Evolutionary conservation across 208 protist species (phyloP), one percentile per base, ranked within the genome.

Genomic region (Crithidia acanthocephali): DNA sequence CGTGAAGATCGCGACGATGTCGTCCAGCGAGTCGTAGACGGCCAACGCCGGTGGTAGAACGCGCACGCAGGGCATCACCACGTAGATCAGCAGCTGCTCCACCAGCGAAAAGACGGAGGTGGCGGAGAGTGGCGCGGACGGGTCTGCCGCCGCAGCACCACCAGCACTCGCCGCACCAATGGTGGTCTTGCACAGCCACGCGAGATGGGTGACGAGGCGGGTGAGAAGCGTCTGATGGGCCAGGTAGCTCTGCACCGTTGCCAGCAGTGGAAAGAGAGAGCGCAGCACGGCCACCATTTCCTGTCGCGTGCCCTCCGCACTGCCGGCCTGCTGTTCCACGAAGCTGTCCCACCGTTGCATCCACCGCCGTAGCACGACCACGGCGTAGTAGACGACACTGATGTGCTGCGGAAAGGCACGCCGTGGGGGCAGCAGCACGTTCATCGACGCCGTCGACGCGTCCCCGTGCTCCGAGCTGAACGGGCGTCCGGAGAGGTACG

Each of bases 61-160:
- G 35, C 87, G 83, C 55, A 93, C 65, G 53, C 85, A 91, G 18
- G 90, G 90, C 75, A 95, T 84, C 10, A 95, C 67, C 6, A 95
- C 67, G 58, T 64, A 40, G 53, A 92, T 64, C 22, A 93, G 76
- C 30, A 81, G 63, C 57, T 42, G 30, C 74, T 95, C 90, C 42
- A 75, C 69, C 40, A 92, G 48, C 20, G 64, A 72, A 23, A 93
- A 73, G 42, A 33, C 72, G 35, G 33, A 5, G 42, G 16, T 15
- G 27, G 58, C 15, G 28, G 62, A 4, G 40, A 15, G 65, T 23
- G n/a, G 15, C 51, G 7, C 35, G 3, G 15, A 28, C 15, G 28
- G 27, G 18, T 50, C 5, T 16, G 20, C 45, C 45, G 16, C 45
- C 6, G 20, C 15, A 13, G 9, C 13, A 7, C 37, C 37, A 50